Evolutionary conservation across 768 basidiomycete genomes (phyloP), one percentile per base, ranked within the genome.

Genomic region (Tulasnella sp.): DNA sequence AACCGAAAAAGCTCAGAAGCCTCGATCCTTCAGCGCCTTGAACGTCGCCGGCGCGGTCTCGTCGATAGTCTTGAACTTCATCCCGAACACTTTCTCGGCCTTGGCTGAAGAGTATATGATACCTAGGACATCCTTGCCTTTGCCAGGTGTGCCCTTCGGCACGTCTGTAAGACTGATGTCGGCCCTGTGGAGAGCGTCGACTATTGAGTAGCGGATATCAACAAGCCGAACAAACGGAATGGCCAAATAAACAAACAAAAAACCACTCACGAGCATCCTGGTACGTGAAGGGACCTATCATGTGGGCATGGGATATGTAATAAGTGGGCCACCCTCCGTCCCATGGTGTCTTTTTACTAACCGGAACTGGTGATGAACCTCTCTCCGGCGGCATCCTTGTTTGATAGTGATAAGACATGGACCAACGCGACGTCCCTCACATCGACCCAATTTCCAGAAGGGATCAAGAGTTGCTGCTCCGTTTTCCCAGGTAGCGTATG

Each of bases 371-470:
- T 24, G 42, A 61, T 49, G 31, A 61, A 61, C 19, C 68, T 41
- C 51, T 68, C 19, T 31, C 60, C 60, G 12, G 55, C 63, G 1
- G 67, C 67, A 2, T 59, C 56, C 1, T 43, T 49, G 2, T 24
- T 53, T 5, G 54, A 2, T 49, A 69, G 63, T 4, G 63, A 58
- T 11, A 66, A 62, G 24, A 65, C 58, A 31, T 69, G 68, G n/a
- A 66, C 38, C 9, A 38, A 5, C 0, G 67, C 68, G 17, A 69
- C 65, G 38, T 70, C 69, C 8, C 69, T 52, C 15, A 71, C 70
- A 56, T 71, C 70, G 38, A 69, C 64, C 42, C 63, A 66, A 24
- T 31, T 24, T 9, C 25, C 54, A 4, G 41, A 10, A 25, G 52
- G 25, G n/a, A 8, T 19, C 9, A 53, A 15, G 42, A 22, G 42